A percentile compares a stretch with the other conserved stretches of the same genome.
phyloP scores from a whole-genome alignment of 2,329 filamentous ascomycete genomes.

The Neonectria faginata region DNA sequence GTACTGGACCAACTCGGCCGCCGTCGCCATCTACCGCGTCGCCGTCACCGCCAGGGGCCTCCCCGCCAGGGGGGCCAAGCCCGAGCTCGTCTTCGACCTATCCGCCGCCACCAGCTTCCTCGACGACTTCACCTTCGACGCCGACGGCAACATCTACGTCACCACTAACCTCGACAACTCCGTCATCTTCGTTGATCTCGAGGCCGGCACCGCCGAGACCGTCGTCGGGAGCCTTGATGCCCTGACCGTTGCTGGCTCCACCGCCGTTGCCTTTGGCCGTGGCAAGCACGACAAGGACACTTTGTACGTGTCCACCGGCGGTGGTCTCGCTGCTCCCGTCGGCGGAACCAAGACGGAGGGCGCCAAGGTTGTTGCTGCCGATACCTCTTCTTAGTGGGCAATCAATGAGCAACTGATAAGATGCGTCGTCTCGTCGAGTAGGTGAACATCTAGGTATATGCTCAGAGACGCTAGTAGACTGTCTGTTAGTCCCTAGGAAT shows the following conservation, averaged over 20 bases:
- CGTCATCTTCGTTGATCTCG: slow-evolving; percentile 30
- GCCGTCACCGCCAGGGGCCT: slow-evolving; percentile 28
- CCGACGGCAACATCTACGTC: slow-evolving; percentile 35
- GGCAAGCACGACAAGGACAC: slow-evolving; percentile 25
- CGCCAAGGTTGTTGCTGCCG: slow-evolving; percentile 36
- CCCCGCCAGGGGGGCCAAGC: slow-evolving; percentile 31
- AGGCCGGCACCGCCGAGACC: slow-evolving; percentile 28
- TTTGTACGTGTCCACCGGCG: slow-evolving; percentile 33
- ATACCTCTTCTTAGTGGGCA: slow-evolving; percentile 8
- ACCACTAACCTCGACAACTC: slow-evolving; percentile 41
- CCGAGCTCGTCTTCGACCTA: slow-evolving; percentile 36
- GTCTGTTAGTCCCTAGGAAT: not conserved
- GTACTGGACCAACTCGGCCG: slow-evolving; percentile 34
- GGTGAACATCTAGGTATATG: not conserved
- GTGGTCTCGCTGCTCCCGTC: slow-evolving; percentile 34
- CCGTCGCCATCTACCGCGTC: slow-evolving; percentile 33
- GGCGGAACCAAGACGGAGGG: slow-evolving; percentile 34
- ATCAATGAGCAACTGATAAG: not conserved
- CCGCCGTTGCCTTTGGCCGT: slow-evolving; percentile 35
- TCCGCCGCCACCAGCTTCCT: slow-evolving; percentile 28
- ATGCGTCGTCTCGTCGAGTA: too few relatives aligned
- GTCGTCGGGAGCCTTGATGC: slow-evolving; percentile 28
- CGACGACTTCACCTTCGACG: slow-evolving; percentile 41
- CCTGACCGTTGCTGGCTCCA: slow-evolving; percentile 40
- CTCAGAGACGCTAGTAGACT: not conserved